Base-by-base conservation (phyloP, 768 basidiomycete species). In the Myochromella boudieri region DNA sequence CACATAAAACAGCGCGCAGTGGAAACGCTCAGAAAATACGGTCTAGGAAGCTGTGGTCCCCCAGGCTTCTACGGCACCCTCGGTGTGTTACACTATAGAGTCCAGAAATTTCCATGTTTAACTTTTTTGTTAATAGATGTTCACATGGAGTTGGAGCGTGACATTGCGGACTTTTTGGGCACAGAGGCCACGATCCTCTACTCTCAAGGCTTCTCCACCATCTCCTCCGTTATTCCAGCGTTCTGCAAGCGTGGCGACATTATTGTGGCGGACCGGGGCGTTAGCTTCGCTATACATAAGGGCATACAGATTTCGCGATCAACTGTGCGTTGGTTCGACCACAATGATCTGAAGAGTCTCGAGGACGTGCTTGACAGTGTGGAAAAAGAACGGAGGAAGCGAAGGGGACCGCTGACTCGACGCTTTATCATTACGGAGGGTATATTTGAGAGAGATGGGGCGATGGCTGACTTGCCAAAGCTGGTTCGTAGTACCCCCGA, bases 221-320 rank as follows among this genome's bases (percentile, higher is more conserved):
- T 92, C 53, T 84, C 90, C 3, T 95, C 93, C 12, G 92, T 95
- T 59, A 97, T 98, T 49, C 92, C 97, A 0, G 91, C 97, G 1
- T 99, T 98, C 68, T 91, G 89, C 75, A 98, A 99, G 65, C 84
- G 95, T 51, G 95, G 94, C 1, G 95, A 99, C 60, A 83, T 99
- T 60, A 95, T 99, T 59, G 90, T 99, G n/a, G 94, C 93, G 3
- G 95, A 99, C 66, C 84, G 92, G n/a, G 82, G 85, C n/a, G 85
- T 94, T 56, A 95, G 90, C 67, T 93, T 98, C 65, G 84, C 91
- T 12, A 90, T 97, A 44, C 95, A 97, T 64, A 95, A 94, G 67
- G 97, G 95, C 14, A 82, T 98, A 22, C 88, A 95, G 63, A 92
- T 97, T 49, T 90, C 87, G 15, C 85, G 97, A 31, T 91, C 85